Evolutionary conservation across 2,329 filamentous ascomycete species (phyloP).

Genomic region (Monilinia laxa): DNA sequence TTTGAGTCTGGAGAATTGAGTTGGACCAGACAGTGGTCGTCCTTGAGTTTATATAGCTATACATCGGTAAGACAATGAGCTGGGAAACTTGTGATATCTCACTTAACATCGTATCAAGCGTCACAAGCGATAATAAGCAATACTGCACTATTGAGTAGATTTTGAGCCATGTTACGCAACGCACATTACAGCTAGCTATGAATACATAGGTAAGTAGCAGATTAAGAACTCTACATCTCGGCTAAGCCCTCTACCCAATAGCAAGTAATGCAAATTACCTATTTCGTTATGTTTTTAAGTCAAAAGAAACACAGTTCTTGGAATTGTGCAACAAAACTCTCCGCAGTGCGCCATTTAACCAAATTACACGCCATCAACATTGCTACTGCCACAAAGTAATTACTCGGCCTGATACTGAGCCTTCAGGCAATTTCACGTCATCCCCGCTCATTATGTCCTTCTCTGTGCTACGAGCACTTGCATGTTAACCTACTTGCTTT

Average conservation of each 20-base stretch:
- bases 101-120: background rate
- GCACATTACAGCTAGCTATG: background rate
- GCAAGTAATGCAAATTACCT: background rate
- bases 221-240: background rate
- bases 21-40: background rate
- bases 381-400: background rate
- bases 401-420: too few relatives aligned
- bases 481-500: background rate
- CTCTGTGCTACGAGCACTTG: background rate
- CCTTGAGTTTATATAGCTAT: slow-evolving; percentile 17
- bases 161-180: background rate
- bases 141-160: background rate
- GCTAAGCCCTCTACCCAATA: background rate
- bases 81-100: background rate
- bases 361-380: background rate
- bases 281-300: background rate
- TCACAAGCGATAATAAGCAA: background rate
- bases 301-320: background rate
- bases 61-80: background rate
- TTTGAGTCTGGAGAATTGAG: background rate
- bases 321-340: background rate
- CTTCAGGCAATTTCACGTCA: too few relatives aligned
- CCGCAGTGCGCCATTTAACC: background rate
- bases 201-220: background rate
- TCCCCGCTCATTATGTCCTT: background rate